phyloP scores from a whole-genome alignment of 352 stramenopile genomes.

The Globisporangium takayamanum region DNA sequence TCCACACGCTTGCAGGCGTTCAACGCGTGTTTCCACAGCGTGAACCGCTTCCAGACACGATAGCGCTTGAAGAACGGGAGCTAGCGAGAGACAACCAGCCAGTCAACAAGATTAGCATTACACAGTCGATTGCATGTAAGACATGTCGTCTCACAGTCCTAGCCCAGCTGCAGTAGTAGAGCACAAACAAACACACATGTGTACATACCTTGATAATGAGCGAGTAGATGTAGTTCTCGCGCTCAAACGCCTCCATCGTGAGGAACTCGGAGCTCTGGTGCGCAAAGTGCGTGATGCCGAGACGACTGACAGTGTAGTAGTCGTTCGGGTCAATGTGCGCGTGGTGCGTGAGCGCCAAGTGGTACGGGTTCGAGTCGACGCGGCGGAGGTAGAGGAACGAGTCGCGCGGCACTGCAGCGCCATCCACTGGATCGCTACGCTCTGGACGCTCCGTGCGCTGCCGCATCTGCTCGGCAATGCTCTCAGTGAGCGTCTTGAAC shows the following conservation, averaged over 20 bases:
- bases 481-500: conserved; percentile 61
- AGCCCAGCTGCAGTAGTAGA: neutral
- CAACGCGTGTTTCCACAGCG: conserved; percentile 79
- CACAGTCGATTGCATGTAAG: neutral
- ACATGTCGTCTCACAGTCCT: too few species aligned
- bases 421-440: neutral
- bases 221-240: conserved; percentile 88
- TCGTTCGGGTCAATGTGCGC: conserved; percentile 59
- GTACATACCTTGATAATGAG: conserved; percentile 56
- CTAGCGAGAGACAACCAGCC: conserved; percentile 15
- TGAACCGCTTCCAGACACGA: conserved; percentile 88
- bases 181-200: too few species aligned
- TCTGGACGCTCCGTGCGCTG: conserved; percentile 1
- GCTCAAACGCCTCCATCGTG: conserved; percentile 84
- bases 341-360: conserved; percentile 58
- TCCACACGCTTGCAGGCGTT: conserved; percentile 36
- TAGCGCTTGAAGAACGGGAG: conserved; percentile 89
- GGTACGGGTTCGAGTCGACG: conserved; percentile 74
- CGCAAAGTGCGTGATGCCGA: conserved; percentile 88
- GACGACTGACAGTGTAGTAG: conserved; percentile 88
- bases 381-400: conserved; percentile 75
- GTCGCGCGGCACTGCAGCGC: conserved; percentile 27
- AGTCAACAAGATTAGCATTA: neutral
- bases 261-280: conserved; percentile 83
- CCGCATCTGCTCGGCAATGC: conserved; percentile 34